Base-by-base conservation (phyloP, 768 basidiomycete genomes). In the Lentinus tigrinus region DNA sequence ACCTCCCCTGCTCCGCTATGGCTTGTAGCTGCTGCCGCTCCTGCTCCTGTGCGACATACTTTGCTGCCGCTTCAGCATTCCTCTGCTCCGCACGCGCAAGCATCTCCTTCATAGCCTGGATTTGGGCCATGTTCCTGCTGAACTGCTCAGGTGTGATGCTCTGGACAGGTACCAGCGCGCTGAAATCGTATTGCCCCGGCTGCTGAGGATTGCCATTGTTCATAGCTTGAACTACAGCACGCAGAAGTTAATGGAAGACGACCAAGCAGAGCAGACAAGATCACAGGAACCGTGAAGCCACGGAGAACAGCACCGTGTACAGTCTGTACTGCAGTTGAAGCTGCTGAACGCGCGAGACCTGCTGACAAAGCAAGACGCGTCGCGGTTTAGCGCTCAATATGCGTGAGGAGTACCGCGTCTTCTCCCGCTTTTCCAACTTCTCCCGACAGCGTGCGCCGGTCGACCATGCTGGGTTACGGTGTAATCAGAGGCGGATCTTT, bases 1-100 rank as follows among this genome's bases (percentile, higher is more conserved):
- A 69, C 19, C 75, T 72, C 2, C 82, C 84, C 19, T 77, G 77
- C 38, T 71, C 67, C 7, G 78, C 68, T 63, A 71, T 71, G 59
- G 67, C 64, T 58, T 72, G 54, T 24, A 79, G 66, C 47, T 79
- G 70, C 53, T 66, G 63, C 48, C 72, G 55, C 34, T 71, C 54
- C 24, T 61, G 31, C 44, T 47, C 21, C 21, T 47, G 10, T 27
- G 6, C 44, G 44, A 4, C 66, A 65, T 58, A 65, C 76, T 23
- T 74, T 73, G 53, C 70, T 65, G 52, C 74, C 71, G 3, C 76
- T 1, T 67, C 62, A 43, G 81, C 77, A 53, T 82, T 81, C 60
- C 74, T 68, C 28, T 57, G 56, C 64, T 78, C 75, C 37, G 73
- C 70, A 21, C 56, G 47, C 21, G 72, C 70, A 4, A 79, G 40